phyloP scores from a whole-genome alignment of 768 basidiomycete genomes.

The Asterophora lycoperdoides region DNA sequence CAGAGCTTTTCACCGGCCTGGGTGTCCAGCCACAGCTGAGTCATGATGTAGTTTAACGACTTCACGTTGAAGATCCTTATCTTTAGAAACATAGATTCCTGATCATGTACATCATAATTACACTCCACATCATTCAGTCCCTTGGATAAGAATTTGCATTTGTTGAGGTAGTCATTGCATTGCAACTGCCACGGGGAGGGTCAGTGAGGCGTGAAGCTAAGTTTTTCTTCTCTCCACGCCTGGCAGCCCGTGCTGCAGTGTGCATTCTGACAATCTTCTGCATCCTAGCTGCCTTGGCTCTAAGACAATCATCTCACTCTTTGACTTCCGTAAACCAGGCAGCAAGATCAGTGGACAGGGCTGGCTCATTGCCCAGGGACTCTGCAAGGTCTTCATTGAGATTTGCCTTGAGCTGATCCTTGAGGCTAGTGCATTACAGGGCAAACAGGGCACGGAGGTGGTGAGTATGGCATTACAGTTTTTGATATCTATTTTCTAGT shows the following conservation, averaged over 20 bases:
- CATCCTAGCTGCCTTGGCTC: neutral
- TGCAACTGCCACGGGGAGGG: too few relatives aligned
- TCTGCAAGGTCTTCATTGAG: conserved; percentile 2
- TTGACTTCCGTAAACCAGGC: conserved; percentile 3
- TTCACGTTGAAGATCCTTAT: too few relatives aligned
- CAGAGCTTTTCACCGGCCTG: too few relatives aligned
- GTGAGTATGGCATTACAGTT: conserved; percentile 15
- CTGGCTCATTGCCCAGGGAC: conserved; percentile 1
- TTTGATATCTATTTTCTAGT: conserved; percentile 18
- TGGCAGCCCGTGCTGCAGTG: neutral
- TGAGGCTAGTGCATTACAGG: conserved; percentile 9
- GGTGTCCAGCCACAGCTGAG: too few relatives aligned
- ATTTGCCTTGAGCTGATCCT: conserved; percentile 12
- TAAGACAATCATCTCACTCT: conserved; percentile 1
- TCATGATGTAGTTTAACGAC: too few relatives aligned
- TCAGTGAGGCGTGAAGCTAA: neutral
- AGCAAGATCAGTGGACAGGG: neutral
- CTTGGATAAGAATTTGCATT: too few relatives aligned
- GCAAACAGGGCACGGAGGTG: conserved; percentile 3
- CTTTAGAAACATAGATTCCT: too few relatives aligned
- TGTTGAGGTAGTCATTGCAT: too few relatives aligned
- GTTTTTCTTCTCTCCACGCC: neutral
- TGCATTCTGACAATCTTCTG: neutral
- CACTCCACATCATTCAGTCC: too few relatives aligned
- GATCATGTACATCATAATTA: too few relatives aligned